These are phyloP conservation scores for Ophiocordyceps camponoti-saundersi DNA, from an alignment of 2,329 filamentous ascomycete species.

Conservation along the genomic window DNA sequence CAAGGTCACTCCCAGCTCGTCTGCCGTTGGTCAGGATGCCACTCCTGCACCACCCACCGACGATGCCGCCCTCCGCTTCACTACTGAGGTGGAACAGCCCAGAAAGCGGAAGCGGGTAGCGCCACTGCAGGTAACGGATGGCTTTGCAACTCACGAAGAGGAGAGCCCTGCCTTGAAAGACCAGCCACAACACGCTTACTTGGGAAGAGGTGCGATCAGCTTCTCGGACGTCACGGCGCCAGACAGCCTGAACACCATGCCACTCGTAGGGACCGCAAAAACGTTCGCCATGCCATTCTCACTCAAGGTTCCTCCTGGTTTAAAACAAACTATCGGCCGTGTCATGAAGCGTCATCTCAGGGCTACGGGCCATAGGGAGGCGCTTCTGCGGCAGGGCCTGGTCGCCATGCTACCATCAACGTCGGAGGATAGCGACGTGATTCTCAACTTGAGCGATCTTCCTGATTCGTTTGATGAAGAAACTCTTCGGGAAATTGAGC, in stretches of 20 bases:
- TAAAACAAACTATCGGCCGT: slow-evolving; percentile 23
- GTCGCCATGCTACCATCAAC: slow-evolving; percentile 4
- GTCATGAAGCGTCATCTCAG: slow-evolving; percentile 22
- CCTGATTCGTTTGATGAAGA: slow-evolving; percentile 28
- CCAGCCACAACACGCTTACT: slow-evolving; percentile 12
- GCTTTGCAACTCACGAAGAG: background rate
- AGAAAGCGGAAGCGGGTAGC: slow-evolving; percentile 11
- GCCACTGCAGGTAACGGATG: slow-evolving; percentile 7
- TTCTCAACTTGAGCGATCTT: slow-evolving; percentile 23
- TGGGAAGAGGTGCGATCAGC: slow-evolving; percentile 17
- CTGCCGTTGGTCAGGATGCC: background rate
- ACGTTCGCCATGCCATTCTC: slow-evolving; percentile 11
- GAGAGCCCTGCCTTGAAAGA: slow-evolving; percentile 6
- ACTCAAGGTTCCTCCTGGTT: slow-evolving; percentile 21
- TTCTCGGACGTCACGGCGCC: slow-evolving; percentile 8
- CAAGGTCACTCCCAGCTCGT: background rate
- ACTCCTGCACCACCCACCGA: background rate
- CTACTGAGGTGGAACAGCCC: slow-evolving; percentile 2
- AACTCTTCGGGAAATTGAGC: slow-evolving; percentile 44
- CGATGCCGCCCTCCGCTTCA: no score
- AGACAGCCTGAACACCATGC: slow-evolving; percentile 6
- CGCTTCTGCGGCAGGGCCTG: slow-evolving; percentile 2
- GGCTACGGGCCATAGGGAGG: slow-evolving; percentile 8
- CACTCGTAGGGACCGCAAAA: slow-evolving; percentile 6
- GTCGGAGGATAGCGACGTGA: slow-evolving; percentile 16